Base-by-base conservation (phyloP, 805 yeast species). In the Saturnispora hagleri region DNA sequence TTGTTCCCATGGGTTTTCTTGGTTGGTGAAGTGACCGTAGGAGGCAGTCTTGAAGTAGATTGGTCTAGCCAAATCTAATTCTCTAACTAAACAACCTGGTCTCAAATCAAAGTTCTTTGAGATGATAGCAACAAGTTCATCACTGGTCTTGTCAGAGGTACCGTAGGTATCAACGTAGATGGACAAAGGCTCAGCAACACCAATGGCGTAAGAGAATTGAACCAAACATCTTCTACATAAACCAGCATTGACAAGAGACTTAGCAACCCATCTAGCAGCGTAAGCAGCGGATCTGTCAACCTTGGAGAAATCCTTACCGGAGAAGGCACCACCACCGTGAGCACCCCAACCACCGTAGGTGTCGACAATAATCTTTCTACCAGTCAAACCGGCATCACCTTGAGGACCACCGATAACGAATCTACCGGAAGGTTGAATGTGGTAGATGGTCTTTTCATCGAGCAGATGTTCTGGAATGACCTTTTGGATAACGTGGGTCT, bases 271-370 rank as follows among this genome's bases (percentile, higher is more conserved):
- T 80, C 99, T 89, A 65, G 99, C 99, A 68, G 99, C 97, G 72
- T 93, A 93, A 62, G 99, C 99, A 70, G 99, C 99, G 60, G 98
- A 91, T 79, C 99, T 88, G 75, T 93, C 99, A 68, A 93, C 99
- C 82, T 93, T 93, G 72, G 97, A 89, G 87, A 88, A 93, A 76
- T 93, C 99, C 81, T 93, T 93, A 75, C 99, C 99, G 59, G 96
- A 86, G 89, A 93, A 93, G 60, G 99, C 99, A 81, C 99, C 99
- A 81, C 99, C 99, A 77, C 99, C 99, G 81, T 93, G 99, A 68
- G 99, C 98, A 76, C 99, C 97, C 95, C 99, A 95, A 68, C 99
- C 99, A 79, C 99, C 99, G 78, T 93, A 93, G 60, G 99, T 95
- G 75, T 93, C 99, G 70, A 93, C 99, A 67, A 93, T 93, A 74